phyloP scores from a whole-genome alignment of 129 eudicot genomes.

The Flaveria trinervia region DNA sequence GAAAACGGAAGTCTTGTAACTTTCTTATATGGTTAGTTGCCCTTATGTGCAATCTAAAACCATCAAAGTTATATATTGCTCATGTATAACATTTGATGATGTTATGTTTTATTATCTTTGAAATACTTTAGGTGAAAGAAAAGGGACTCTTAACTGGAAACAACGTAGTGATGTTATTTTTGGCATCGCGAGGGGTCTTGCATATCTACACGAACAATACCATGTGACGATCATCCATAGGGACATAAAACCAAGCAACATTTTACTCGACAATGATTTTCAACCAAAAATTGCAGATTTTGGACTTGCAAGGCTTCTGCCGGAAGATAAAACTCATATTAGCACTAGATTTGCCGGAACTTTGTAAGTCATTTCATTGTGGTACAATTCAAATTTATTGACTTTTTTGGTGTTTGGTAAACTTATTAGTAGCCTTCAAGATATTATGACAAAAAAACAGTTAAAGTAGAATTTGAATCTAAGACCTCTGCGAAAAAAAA shows the following conservation, averaged over 20 bases:
- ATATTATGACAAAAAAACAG: no score
- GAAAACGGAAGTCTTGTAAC: slow-evolving; percentile 71
- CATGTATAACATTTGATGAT: not conserved
- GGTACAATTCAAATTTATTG: not conserved
- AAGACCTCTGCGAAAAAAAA: no score
- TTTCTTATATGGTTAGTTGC: slow-evolving; percentile 53
- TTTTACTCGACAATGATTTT: slow-evolving; percentile 61
- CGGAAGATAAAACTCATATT: slow-evolving; percentile 63
- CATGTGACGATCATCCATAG: slow-evolving; percentile 75
- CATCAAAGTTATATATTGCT: not conserved
- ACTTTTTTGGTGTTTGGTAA: not conserved
- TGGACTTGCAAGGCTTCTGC: slow-evolving; percentile 74
- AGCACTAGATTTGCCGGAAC: slow-evolving; percentile 78
- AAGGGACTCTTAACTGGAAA: slow-evolving; percentile 59
- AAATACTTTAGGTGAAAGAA: slow-evolving; percentile 46
- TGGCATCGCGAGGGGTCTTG: slow-evolving; percentile 71
- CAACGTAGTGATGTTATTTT: slow-evolving; percentile 56
- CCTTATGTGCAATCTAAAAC: not conserved
- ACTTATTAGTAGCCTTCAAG: no score
- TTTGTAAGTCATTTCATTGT: slow-evolving; percentile 45
- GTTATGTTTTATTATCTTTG: not conserved
- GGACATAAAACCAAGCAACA: slow-evolving; percentile 76
- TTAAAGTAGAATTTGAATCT: no score
- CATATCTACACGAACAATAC: slow-evolving; percentile 66
- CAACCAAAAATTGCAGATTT: slow-evolving; percentile 78